These are phyloP conservation scores for Turritis glabra DNA, from an alignment of 345 rosid genomes.

Conservation along the genomic window DNA sequence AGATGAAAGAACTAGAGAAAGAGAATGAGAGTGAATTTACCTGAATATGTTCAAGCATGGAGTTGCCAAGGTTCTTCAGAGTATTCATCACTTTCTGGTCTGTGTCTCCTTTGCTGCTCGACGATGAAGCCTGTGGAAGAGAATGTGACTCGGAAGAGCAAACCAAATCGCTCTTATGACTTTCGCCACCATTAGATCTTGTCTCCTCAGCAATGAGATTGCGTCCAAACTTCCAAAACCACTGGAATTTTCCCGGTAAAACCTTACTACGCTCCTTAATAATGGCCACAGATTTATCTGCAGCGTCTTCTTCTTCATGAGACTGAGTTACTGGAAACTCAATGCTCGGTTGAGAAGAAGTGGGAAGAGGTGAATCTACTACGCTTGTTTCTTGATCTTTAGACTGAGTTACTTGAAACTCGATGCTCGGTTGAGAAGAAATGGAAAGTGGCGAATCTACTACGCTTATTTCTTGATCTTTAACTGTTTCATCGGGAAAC, in stretches of 20 bases:
- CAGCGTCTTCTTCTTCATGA: slow-evolving; percentile 31
- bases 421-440: slow-evolving; percentile 49
- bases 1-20: neutral
- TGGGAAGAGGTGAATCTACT: slow-evolving; percentile 54
- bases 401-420: slow-evolving; percentile 37
- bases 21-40: slow-evolving; percentile 41
- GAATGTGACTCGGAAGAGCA: slow-evolving; percentile 42
- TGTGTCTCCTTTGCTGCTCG: slow-evolving; percentile 52
- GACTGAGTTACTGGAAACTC: slow-evolving; percentile 31
- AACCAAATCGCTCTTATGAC: slow-evolving; percentile 33
- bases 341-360: slow-evolving; percentile 52
- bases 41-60: slow-evolving; percentile 98
- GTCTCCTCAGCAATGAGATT: slow-evolving; percentile 51
- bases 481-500: slow-evolving; percentile 49
- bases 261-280: slow-evolving; percentile 53
- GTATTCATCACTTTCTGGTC: slow-evolving; percentile 77
- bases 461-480: slow-evolving; percentile 37
- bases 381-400: slow-evolving; percentile 33
- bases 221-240: slow-evolving; percentile 92
- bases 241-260: slow-evolving; percentile 75
- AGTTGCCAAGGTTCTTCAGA: slow-evolving; percentile 75
- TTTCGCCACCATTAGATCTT: slow-evolving; percentile 40
- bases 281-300: slow-evolving; percentile 38
- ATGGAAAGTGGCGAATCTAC: slow-evolving; percentile 56
- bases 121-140: slow-evolving; percentile 36